Conservation (phyloP, 1,284 basidiomycete genomes). For the Pseudozyma thailandica region DNA sequence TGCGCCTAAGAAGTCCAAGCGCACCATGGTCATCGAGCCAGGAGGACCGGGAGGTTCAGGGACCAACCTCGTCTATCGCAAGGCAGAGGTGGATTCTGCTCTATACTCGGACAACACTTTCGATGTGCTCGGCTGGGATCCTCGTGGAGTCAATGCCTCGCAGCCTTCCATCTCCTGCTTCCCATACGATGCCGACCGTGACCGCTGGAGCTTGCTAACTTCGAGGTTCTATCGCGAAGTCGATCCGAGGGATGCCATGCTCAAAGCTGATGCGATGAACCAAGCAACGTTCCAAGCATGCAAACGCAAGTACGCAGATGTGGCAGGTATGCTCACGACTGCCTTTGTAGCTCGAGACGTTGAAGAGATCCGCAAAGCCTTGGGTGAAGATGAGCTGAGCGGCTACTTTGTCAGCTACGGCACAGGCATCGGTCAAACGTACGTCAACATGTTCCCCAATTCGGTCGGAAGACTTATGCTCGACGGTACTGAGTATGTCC, state of each 20-base stretch:
- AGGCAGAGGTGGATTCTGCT: conserved; percentile 5
- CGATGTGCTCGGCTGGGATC: conserved; percentile 48
- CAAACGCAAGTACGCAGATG: conserved; percentile 24
- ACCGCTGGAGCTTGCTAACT: conserved; percentile 28
- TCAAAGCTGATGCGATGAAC: conserved; percentile 20
- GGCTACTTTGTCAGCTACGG: conserved; percentile 49
- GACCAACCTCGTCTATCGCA: conserved; percentile 22
- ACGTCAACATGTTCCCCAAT: conserved; percentile 44
- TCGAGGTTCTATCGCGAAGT: conserved; percentile 8
- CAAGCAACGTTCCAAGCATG: conserved; percentile 33
- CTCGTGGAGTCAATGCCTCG: conserved; percentile 36
- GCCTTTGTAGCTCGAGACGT: conserved; percentile 43
- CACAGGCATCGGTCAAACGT: conserved; percentile 43
- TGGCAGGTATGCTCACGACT: conserved; percentile 32
- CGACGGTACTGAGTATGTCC: conserved; percentile 44
- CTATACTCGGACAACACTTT: conserved; percentile 25
- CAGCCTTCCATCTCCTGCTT: conserved; percentile 39
- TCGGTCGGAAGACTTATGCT: conserved; percentile 29
- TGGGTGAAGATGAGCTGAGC: conserved; percentile 21
- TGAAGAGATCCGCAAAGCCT: conserved; percentile 36
- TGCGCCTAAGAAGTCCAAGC: conserved; percentile 6
- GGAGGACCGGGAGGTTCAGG: conserved; percentile 49
- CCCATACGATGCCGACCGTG: conserved; percentile 45
- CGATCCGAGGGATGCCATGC: conserved; percentile 7
- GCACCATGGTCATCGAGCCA: conserved; percentile 40